A percentile compares a stretch with the other conserved stretches of the same genome.
Conservation (phyloP, 805 yeast species). For the Hanseniaspora thailandica region DNA sequence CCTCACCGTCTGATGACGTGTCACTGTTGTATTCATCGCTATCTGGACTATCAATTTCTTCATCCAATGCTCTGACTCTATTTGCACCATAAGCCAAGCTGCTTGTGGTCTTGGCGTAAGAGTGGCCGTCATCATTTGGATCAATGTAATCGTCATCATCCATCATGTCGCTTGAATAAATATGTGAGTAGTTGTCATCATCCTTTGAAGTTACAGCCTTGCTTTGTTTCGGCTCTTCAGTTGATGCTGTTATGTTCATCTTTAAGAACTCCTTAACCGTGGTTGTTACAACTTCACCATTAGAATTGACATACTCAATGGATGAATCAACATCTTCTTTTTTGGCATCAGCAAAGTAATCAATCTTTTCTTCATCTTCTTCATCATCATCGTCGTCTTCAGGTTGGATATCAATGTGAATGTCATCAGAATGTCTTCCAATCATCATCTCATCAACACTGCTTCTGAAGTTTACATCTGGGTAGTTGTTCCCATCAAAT, state of each 20-base stretch:
- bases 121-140: conserved; percentile 72
- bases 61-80: conserved; percentile 9
- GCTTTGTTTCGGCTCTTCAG: conserved; percentile 17
- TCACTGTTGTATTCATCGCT: conserved; percentile 19
- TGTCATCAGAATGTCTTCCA: conserved; percentile 16
- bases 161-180: conserved; percentile 17
- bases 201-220: background rate
- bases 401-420: conserved; percentile 11
- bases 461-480: conserved; percentile 17
- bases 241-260: conserved; percentile 52
- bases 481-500: background rate
- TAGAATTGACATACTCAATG: conserved; percentile 8
- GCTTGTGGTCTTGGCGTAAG: conserved; percentile 45
- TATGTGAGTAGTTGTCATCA: background rate
- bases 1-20: conserved; percentile 17
- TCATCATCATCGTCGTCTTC: conserved; percentile 26
- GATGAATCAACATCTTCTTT: conserved; percentile 22
- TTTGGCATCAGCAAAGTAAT: conserved; percentile 19
- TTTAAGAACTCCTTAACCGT: conserved; percentile 19
- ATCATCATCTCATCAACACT: conserved; percentile 13
- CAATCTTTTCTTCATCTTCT: conserved; percentile 17
- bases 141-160: conserved; percentile 59
- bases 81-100: conserved; percentile 16
- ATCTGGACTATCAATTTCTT: conserved; percentile 19
- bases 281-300: conserved; percentile 7